Conservation (phyloP, 345 rosid genomes). For the Eucalyptus erythrocorys region DNA sequence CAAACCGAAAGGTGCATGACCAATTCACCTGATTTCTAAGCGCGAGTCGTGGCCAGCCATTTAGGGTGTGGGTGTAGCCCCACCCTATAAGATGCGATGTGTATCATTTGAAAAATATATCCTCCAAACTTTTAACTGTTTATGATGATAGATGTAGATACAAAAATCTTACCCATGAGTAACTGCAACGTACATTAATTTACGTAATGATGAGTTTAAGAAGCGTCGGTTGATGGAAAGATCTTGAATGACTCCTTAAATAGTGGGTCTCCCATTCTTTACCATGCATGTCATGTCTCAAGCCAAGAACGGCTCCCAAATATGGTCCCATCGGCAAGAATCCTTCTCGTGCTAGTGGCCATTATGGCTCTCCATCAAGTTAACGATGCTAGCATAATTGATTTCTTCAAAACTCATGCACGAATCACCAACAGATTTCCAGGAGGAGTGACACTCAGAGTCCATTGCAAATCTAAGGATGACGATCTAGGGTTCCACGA, state of each 20-base stretch:
- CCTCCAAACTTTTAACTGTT: background rate
- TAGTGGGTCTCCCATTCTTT: background rate
- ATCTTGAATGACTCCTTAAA: background rate
- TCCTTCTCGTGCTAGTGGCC: background rate
- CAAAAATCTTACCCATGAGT: background rate
- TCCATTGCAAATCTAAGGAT: no score
- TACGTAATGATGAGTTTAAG: background rate
- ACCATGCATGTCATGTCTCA: background rate
- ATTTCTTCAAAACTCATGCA: accelerated
- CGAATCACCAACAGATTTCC: no score
- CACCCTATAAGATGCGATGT: background rate
- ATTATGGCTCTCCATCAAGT: background rate
- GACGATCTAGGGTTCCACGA: no score
- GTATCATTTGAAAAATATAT: background rate
- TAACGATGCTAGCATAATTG: background rate
- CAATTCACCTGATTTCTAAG: background rate
- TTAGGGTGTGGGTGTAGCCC: no score
- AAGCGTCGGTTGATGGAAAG: background rate
- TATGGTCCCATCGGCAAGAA: background rate
- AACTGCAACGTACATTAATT: background rate
- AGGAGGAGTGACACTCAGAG: no score
- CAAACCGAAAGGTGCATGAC: background rate
- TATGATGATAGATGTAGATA: background rate
- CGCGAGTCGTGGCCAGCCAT: background rate
- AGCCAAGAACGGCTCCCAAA: background rate